These are phyloP conservation scores for Tulasnella sp. DNA, from an alignment of 768 basidiomycete species.

Conservation along the genomic window DNA sequence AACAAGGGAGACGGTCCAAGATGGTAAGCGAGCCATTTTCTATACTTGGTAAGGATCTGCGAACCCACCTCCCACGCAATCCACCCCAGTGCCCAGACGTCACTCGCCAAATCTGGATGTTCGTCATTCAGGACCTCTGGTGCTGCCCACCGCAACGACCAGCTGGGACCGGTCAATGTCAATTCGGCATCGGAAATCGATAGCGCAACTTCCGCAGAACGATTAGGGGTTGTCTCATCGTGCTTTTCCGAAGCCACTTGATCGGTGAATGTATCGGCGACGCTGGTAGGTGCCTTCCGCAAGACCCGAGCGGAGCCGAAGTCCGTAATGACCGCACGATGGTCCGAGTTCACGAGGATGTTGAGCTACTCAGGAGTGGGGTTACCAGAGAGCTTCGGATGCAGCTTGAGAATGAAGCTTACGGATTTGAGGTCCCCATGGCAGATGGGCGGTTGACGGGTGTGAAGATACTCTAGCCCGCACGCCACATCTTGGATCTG, in stretches of 20 bases:
- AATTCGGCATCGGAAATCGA: neutral
- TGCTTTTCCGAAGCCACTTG: neutral
- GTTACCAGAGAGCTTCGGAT: neutral
- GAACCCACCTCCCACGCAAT: neutral
- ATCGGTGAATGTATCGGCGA: neutral
- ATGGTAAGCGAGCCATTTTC: neutral
- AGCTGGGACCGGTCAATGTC: neutral
- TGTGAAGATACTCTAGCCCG: neutral
- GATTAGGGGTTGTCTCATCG: too few species aligned
- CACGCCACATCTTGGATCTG: neutral
- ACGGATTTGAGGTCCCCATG: constrained; percentile 10
- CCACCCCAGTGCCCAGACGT: neutral
- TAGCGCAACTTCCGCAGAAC: neutral
- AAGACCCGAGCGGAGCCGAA: neutral
- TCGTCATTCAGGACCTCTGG: neutral
- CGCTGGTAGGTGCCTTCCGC: neutral
- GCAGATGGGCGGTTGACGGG: neutral
- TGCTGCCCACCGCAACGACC: neutral
- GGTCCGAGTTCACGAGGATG: neutral
- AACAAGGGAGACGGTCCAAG: neutral
- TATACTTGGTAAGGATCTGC: neutral
- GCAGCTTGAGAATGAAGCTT: neutral
- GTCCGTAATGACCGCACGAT: neutral
- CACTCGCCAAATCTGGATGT: neutral
- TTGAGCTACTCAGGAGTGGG: neutral